Evolutionary conservation across 31 red algal genomes (phyloP).

Genomic region (Odonthalia washingtoniensis): DNA sequence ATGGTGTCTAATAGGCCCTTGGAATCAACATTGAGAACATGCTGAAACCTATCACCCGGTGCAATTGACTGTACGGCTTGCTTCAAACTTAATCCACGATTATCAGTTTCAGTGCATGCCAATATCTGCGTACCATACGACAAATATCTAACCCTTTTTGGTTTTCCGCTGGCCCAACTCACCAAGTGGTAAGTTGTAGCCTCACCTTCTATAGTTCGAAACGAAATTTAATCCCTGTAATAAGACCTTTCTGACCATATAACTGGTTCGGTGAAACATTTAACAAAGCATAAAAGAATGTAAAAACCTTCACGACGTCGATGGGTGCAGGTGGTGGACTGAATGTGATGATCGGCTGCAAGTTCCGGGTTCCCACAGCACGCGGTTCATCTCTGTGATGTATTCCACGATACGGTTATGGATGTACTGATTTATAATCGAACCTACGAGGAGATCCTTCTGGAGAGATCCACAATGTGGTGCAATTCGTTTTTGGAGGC

Average conservation of each 20-base stretch:
- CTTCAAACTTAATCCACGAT: background rate
- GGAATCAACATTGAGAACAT: background rate
- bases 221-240: background rate
- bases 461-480: no score
- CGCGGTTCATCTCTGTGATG: no score
- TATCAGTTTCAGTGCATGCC: background rate
- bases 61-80: background rate
- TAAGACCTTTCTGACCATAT: background rate
- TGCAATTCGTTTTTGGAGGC: no score
- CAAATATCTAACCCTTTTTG: background rate
- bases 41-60: background rate
- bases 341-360: no score
- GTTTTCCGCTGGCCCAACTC: background rate
- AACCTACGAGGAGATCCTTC: no score
- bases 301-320: no score
- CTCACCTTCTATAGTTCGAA: background rate
- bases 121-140: background rate
- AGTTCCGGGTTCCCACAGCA: no score
- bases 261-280: background rate
- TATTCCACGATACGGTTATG: no score
- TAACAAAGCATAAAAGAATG: no score
- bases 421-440: no score
- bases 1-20: conserved; percentile 4
- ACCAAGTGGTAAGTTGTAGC: background rate
- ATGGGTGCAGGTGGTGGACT: no score